Base-by-base conservation (phyloP, 2,329 filamentous ascomycete genomes). In the Sporothrix phasma region DNA sequence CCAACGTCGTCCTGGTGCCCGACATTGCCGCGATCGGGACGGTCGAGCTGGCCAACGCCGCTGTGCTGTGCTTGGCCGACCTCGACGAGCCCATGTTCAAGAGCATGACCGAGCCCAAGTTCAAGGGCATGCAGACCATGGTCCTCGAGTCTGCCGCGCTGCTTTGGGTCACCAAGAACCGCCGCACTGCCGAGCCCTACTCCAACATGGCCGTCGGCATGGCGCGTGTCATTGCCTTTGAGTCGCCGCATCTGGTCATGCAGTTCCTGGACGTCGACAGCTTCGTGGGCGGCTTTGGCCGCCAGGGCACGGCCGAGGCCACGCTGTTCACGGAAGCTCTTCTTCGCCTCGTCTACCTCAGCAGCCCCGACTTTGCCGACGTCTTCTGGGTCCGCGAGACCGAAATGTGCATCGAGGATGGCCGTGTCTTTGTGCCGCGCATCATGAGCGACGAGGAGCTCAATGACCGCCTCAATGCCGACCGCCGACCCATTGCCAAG, bases 351-450 rank as follows among this genome's bases (percentile, higher is more conserved):
- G 61, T 65, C n/a, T 46, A 31, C 41, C 58, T 65, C 34, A 39
- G 49, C 62, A 64, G 56, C 43, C 43, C 65, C 6, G 59, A 59
- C 8, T 64, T 64, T 31, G n/a, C 22, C 37, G 59, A 66, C 53
- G 56, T 67, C 8, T 58, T 66, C 29, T 66, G 65, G 41, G 56
- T 63, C 3, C 54, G 62, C 26, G 67, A 68, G 65, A 56, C 64
- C 1, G 73, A 76, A 54, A 31, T 72, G 2, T 66, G 66, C 17
- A 46, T 74, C 11, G 34, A 69, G 4, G 41, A 70, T 37, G 73
- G 71, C 1, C 65, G 67, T 3, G 34, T 69, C 5, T 43, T 70
- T 19, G 70, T 75, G 29, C 72, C 73, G 8, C 70, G 74, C 10
- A 59, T 70, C 17, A 39, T 65, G 10, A 63, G 45, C 6, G 63